A percentile compares a stretch with the other conserved stretches of the same genome.
Conservation (phyloP, 164 flowering plant species). For the Piper betle region DNA sequence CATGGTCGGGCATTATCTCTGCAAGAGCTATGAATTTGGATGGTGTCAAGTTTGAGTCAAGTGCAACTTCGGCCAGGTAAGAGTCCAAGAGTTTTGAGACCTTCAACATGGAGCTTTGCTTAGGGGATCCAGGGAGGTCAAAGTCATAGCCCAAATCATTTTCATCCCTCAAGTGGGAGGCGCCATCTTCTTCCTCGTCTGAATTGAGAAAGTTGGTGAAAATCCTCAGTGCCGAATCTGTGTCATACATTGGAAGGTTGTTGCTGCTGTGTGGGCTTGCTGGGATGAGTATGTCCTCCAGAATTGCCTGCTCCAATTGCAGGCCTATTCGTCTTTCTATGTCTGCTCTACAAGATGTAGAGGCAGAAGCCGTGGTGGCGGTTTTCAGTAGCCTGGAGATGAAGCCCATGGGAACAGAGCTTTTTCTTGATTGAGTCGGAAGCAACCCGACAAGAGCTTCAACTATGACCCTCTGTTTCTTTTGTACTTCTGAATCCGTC, state of each 20-base stretch:
- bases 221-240: slow-evolving; percentile 64
- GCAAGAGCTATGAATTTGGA: slow-evolving; percentile 70
- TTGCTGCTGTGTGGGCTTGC: slow-evolving; percentile 41
- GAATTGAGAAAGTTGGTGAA: slow-evolving; percentile 75
- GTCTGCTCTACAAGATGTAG: slow-evolving; percentile 66
- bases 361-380: slow-evolving; percentile 49
- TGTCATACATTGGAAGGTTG: slow-evolving; percentile 55
- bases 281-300: slow-evolving; percentile 88
- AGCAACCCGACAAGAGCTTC: slow-evolving; percentile 63
- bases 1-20: slow-evolving; percentile 93
- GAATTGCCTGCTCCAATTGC: slow-evolving; percentile 93
- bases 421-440: slow-evolving; percentile 78
- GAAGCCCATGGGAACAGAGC: slow-evolving; percentile 83
- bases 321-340: slow-evolving; percentile 80
- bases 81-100: slow-evolving; percentile 80
- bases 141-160: slow-evolving; percentile 63
- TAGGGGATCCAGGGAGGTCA: slow-evolving; percentile 82
- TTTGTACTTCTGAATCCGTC: slow-evolving; percentile 50
- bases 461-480: slow-evolving; percentile 62
- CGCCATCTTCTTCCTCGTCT: slow-evolving; percentile 86
- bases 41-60: slow-evolving; percentile 56
- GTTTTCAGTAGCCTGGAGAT: slow-evolving; percentile 75
- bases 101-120: slow-evolving; percentile 76
- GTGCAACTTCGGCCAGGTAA: slow-evolving; percentile 83
- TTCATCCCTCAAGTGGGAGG: slow-evolving; percentile 39